These are phyloP conservation scores for Piper betle DNA, from an alignment of 164 flowering plant species.

Conservation along the genomic window DNA sequence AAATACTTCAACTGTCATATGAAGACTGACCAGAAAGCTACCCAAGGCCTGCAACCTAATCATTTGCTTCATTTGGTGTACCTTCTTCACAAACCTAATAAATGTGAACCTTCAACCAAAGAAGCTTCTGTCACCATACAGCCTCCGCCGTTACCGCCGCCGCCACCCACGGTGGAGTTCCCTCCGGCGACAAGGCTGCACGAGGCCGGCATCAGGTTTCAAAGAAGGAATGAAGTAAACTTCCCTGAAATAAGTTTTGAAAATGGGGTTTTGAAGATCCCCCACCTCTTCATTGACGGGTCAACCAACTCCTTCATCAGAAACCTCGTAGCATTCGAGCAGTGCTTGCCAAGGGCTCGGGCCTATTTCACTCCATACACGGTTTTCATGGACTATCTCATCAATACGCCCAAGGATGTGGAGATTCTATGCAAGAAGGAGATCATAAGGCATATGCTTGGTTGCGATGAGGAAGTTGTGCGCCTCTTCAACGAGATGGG, in stretches of 20 bases:
- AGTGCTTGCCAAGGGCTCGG: not conserved
- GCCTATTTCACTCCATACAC: conserved; percentile 1
- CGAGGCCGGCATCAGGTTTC: conserved; percentile 5
- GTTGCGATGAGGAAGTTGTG: conserved; percentile 2
- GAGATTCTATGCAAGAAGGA: not conserved
- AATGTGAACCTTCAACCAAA: too few species aligned
- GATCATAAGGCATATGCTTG: not conserved
- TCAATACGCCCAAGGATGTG: conserved; percentile 2
- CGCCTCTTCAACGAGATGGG: conserved; percentile 2
- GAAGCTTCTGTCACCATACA: not conserved
- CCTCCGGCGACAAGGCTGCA: conserved; percentile 2
- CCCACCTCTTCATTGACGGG: not conserved
- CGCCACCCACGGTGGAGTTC: not conserved
- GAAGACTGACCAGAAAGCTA: not conserved
- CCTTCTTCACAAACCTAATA: not conserved
- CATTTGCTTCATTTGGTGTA: conserved; percentile 1
- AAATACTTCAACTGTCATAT: not conserved
- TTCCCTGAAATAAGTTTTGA: not conserved
- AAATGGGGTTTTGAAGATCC: conserved; percentile 2
- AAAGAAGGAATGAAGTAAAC: not conserved
- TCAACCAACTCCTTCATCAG: not conserved
- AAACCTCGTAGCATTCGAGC: conserved; percentile 5
- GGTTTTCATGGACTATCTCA: conserved; percentile 3
- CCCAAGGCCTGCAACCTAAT: too few species aligned
- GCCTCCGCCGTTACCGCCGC: not conserved